phyloP scores from a whole-genome alignment of 768 basidiomycete species.

The Auriscalpium microsporum region DNA sequence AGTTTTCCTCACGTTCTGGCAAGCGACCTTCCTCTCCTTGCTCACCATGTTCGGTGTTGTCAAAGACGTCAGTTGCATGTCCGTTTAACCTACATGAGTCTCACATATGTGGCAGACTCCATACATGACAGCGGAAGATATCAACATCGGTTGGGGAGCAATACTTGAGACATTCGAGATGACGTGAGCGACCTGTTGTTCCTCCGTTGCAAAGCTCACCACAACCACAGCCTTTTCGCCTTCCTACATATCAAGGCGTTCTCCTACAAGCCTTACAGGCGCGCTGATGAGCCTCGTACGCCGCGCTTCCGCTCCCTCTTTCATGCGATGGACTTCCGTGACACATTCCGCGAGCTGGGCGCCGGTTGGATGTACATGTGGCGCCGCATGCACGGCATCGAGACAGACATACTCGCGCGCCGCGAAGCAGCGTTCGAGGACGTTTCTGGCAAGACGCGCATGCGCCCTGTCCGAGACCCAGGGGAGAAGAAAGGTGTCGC shows the following conservation, averaged over 20 bases:
- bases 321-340: slow-evolving; percentile 62
- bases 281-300: slow-evolving; percentile 30
- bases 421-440: slow-evolving; percentile 30
- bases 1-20: slow-evolving; percentile 78
- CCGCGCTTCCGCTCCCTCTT: slow-evolving; percentile 48
- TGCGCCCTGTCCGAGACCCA: slow-evolving; percentile 8
- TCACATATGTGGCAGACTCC: slow-evolving; percentile 34
- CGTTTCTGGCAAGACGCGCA: slow-evolving; percentile 25
- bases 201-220: not conserved
- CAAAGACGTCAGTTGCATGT: slow-evolving; percentile 41
- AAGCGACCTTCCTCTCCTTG: slow-evolving; percentile 49
- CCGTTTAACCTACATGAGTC: not conserved
- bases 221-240: slow-evolving; percentile 48
- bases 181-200: slow-evolving; percentile 37
- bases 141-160: slow-evolving; percentile 63
- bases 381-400: slow-evolving; percentile 43
- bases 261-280: slow-evolving; percentile 54
- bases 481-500: slow-evolving; percentile 2
- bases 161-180: slow-evolving; percentile 68
- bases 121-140: slow-evolving; percentile 67
- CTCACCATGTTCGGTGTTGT: slow-evolving; percentile 52
- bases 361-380: slow-evolving; percentile 49
- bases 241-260: slow-evolving; percentile 68
- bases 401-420: slow-evolving; percentile 40
- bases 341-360: slow-evolving; percentile 58